Percentiles rank a stretch among this genome's conserved stretches.
These are phyloP conservation scores for Solanum hybrid DNA, from an alignment of 305 asterid genomes.

Conservation along the genomic window DNA sequence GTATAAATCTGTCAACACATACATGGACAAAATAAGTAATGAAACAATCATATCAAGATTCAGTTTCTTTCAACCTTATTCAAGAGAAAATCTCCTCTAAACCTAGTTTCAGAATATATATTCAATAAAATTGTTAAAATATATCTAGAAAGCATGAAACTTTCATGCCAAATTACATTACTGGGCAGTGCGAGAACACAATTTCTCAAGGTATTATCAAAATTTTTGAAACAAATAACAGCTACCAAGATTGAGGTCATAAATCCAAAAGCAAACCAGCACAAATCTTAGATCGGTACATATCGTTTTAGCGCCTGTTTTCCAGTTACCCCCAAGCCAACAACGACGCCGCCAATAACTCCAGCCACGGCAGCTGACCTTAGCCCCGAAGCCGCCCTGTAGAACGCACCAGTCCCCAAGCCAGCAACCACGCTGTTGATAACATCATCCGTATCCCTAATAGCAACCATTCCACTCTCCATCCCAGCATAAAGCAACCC, in stretches of 20 bases:
- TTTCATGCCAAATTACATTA: slow-evolving; percentile 9
- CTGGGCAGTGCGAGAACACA: slow-evolving; percentile 3
- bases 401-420: slow-evolving; percentile 79
- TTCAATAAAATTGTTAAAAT: neutral
- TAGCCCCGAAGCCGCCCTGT: slow-evolving; percentile 84
- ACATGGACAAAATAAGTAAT: neutral
- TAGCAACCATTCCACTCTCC: slow-evolving; percentile 82
- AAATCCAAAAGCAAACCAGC: slow-evolving; percentile 4
- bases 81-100: neutral
- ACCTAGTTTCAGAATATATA: slow-evolving; percentile 4
- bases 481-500: slow-evolving; percentile 80
- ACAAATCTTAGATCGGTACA: slow-evolving; percentile 47
- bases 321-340: slow-evolving; percentile 74
- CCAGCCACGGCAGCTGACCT: slow-evolving; percentile 97
- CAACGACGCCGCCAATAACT: slow-evolving; percentile 79
- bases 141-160: slow-evolving; percentile 11
- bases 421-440: slow-evolving; percentile 93
- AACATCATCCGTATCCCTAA: slow-evolving; percentile 77
- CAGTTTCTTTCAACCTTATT: neutral
- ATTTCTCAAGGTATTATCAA: slow-evolving; percentile 25
- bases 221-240: slow-evolving; percentile 11
- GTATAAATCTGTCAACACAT: neutral
- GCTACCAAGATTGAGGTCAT: neutral
- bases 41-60: neutral
- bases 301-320: slow-evolving; percentile 82